phyloP scores from a whole-genome alignment of 2,329 filamentous ascomycete species.

The Geoglossum cookeanum region DNA sequence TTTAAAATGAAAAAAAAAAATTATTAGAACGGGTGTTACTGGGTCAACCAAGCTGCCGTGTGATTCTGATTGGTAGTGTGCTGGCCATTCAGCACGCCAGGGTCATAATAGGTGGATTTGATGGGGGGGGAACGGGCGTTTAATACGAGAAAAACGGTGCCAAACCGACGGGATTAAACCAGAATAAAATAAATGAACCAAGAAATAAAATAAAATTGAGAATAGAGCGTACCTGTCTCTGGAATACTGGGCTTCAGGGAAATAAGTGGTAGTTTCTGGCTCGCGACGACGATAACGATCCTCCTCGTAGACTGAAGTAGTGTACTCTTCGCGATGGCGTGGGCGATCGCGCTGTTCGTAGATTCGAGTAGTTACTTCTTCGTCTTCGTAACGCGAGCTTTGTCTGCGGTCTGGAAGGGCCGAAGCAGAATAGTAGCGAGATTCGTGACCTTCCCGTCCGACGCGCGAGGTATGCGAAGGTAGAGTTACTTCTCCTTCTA shows the following conservation, averaged over 20 bases:
- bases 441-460: conserved; percentile 96
- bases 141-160: neutral
- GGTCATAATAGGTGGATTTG: neutral
- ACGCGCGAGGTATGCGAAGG: conserved; percentile 54
- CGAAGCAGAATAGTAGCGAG: conserved; percentile 40
- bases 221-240: conserved; percentile 32
- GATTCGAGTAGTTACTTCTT: conserved; percentile 2
- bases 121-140: neutral
- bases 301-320: conserved; percentile 27
- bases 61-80: neutral
- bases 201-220: neutral
- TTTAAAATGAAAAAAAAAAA: conserved; percentile 3
- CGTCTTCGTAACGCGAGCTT: conserved; percentile 21
- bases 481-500: conserved; percentile 77
- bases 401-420: conserved; percentile 37
- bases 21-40: conserved; percentile 5
- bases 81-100: conserved; percentile 1
- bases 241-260: conserved; percentile 25
- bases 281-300: conserved; percentile 56
- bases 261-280: conserved; percentile 23
- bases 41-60: conserved; percentile 6
- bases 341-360: conserved; percentile 1
- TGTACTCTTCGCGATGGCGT: conserved; percentile 55
- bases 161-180: neutral
- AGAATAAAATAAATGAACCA: neutral